Evolutionary conservation across 228 moss, liverwort and hornwort genomes (phyloP).

Genomic region (Sphagnum magellanicum): DNA sequence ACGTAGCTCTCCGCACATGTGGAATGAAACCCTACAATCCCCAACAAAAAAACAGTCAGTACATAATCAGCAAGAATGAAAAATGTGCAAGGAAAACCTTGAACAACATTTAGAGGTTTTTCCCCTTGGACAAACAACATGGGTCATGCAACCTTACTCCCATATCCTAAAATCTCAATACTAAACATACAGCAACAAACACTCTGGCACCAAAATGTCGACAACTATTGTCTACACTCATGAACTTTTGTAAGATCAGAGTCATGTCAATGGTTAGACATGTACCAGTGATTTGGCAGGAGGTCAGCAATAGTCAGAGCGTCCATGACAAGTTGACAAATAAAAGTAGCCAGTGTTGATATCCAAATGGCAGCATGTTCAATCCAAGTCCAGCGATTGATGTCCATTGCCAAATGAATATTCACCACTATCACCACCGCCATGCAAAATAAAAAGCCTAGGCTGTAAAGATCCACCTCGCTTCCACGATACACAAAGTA

Average conservation of each 20-base stretch:
- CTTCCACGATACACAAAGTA: slow-evolving; percentile 22
- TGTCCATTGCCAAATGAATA: slow-evolving; percentile 51
- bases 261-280: not conserved
- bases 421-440: slow-evolving; percentile 51
- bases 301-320: slow-evolving; percentile 9
- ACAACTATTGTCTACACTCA: too few relatives aligned
- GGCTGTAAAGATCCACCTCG: slow-evolving; percentile 32
- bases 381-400: slow-evolving; percentile 50
- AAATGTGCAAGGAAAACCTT: too few relatives aligned
- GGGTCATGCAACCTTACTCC: too few relatives aligned
- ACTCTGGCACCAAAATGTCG: not conserved
- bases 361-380: slow-evolving; percentile 41
- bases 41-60: not conserved
- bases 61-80: too few relatives aligned
- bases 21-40: slow-evolving; percentile 33
- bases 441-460: slow-evolving; percentile 43
- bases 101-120: too few relatives aligned
- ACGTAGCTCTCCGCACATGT: slow-evolving; percentile 17
- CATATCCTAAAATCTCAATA: not conserved
- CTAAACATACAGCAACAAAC: not conserved
- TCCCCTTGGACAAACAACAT: too few relatives aligned
- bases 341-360: slow-evolving; percentile 34
- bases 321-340: slow-evolving; percentile 35
- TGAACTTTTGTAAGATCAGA: too few relatives aligned
- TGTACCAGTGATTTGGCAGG: slow-evolving; percentile 28